Conservation (phyloP, 768 basidiomycete species). For the Lactifluus volemus region DNA sequence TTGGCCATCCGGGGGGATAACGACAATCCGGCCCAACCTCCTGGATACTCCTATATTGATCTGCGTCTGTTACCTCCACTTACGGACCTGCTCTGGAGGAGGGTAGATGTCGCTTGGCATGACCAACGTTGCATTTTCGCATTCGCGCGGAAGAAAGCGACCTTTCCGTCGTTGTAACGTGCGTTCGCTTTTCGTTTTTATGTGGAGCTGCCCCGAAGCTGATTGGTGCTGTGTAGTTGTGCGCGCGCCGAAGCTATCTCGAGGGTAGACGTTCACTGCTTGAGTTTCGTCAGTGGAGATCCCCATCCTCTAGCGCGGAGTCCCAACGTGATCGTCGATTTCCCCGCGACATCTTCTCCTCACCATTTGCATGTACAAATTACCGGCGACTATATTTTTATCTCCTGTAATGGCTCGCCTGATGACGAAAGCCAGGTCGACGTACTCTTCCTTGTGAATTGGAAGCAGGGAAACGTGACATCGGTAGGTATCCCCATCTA, state of each 20-base stretch:
- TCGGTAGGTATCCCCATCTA: not conserved
- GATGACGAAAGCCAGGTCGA: not conserved
- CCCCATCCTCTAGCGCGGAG: not conserved
- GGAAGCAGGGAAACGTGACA: not conserved
- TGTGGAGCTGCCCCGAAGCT: not conserved
- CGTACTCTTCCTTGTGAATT: constrained; percentile 1
- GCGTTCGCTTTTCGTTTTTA: not conserved
- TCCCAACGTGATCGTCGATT: not conserved
- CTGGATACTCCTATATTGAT: constrained; percentile 5
- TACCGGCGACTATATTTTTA: not conserved
- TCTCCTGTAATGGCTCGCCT: constrained; percentile 6
- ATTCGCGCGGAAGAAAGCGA: constrained; percentile 5
- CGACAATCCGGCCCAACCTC: not conserved
- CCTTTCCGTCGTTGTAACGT: constrained; percentile 1
- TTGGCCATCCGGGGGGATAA: constrained; percentile 4
- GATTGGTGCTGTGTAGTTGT: not conserved
- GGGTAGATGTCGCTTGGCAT: not conserved
- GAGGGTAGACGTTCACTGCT: not conserved
- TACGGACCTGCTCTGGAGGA: not conserved
- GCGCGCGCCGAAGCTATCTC: constrained; percentile 2
- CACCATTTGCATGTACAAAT: constrained; percentile 4
- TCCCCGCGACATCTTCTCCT: constrained; percentile 1
- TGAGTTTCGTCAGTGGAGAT: not conserved
- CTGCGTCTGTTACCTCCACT: not conserved
- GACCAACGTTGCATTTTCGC: not conserved